A percentile compares a stretch with the other conserved stretches of the same genome.
phyloP scores from a whole-genome alignment of 2,329 filamentous ascomycete species.

The Trichoderma koningiopsis region DNA sequence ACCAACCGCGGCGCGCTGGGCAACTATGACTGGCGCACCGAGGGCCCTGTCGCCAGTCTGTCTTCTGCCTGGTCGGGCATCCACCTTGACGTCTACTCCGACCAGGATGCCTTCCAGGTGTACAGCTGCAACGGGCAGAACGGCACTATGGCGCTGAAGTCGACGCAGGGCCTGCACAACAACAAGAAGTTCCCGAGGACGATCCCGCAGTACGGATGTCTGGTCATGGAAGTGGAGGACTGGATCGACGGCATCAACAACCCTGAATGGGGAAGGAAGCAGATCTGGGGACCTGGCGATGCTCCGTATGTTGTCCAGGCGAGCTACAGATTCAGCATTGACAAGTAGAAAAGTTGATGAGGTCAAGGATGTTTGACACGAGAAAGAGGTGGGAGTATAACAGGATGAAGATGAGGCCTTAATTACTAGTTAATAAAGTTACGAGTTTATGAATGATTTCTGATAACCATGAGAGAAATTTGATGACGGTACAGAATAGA shows the following conservation, averaged over 20 bases:
- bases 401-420: background rate
- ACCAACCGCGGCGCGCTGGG: constrained; percentile 62
- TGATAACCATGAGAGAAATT: background rate
- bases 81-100: constrained; percentile 75
- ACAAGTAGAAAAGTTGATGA: background rate
- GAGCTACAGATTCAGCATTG: constrained; percentile 60
- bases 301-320: constrained; percentile 65
- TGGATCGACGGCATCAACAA: constrained; percentile 95
- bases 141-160: constrained; percentile 69
- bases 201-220: constrained; percentile 76
- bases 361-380: background rate
- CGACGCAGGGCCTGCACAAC: constrained; percentile 65
- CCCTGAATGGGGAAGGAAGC: constrained; percentile 79
- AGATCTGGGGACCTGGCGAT: constrained; percentile 61
- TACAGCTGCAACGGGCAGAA: constrained; percentile 82
- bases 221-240: constrained; percentile 90
- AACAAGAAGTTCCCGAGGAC: constrained; percentile 58
- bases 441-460: background rate
- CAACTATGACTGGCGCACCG: constrained; percentile 64
- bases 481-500: background rate
- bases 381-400: background rate
- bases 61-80: constrained; percentile 80
- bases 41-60: constrained; percentile 65
- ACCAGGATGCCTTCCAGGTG: constrained; percentile 86
- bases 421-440: background rate